phyloP scores from a whole-genome alignment of 306 rosid genomes.

The Bauhinia variegata region DNA sequence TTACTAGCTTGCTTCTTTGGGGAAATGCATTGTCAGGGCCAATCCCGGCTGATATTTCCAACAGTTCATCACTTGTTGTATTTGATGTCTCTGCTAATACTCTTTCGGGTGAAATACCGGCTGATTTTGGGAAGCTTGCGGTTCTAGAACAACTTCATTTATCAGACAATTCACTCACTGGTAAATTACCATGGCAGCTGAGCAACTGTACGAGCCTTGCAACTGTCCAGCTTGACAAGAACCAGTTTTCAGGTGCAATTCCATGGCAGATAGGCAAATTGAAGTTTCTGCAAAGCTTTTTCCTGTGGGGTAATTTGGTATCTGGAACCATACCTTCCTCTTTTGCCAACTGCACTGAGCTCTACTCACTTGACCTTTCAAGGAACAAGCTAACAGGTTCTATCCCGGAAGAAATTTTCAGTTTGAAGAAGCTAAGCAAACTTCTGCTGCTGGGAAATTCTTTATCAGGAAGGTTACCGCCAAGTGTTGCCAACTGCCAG shows the following conservation, averaged over 20 bases:
- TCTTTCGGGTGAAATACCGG: slow-evolving; percentile 73
- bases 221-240: slow-evolving; percentile 90
- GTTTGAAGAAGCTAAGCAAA: slow-evolving; percentile 90
- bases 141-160: slow-evolving; percentile 89
- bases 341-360: slow-evolving; percentile 90
- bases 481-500: slow-evolving; percentile 70
- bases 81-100: slow-evolving; percentile 83
- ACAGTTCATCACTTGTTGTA: slow-evolving; percentile 81
- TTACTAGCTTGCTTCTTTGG: slow-evolving; percentile 84
- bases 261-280: slow-evolving; percentile 81
- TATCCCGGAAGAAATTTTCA: slow-evolving; percentile 89
- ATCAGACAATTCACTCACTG: slow-evolving; percentile 75
- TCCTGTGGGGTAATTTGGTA: slow-evolving; percentile 88
- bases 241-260: slow-evolving; percentile 84
- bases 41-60: slow-evolving; percentile 81
- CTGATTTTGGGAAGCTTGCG: slow-evolving; percentile 74
- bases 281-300: slow-evolving; percentile 71
- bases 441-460: slow-evolving; percentile 93
- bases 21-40: slow-evolving; percentile 72
- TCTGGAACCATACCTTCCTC: slow-evolving; percentile 88
- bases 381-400: slow-evolving; percentile 88
- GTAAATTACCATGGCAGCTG: slow-evolving; percentile 77
- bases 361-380: slow-evolving; percentile 92
- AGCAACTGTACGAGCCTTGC: slow-evolving; percentile 89
- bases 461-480: slow-evolving; percentile 69